These are phyloP conservation scores for Picochlorum sp. DNA, from an alignment of 139 green algal genomes.

Conservation along the genomic window DNA sequence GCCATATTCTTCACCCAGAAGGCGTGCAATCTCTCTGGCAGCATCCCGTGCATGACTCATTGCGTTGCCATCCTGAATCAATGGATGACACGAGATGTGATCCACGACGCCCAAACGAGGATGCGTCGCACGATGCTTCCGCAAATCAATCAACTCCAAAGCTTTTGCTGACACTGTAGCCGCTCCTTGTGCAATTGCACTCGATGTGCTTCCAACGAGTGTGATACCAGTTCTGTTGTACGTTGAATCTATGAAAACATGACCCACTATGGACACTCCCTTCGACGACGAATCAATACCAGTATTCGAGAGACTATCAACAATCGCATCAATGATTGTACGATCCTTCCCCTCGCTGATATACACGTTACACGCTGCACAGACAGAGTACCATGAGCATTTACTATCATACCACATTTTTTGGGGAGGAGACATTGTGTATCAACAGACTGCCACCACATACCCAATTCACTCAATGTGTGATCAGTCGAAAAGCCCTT, in stretches of 20 bases:
- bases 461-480: too few species aligned
- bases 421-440: too few species aligned
- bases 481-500: too few species aligned
- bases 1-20: conserved; percentile 5
- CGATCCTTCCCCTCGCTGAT: conserved; percentile 44
- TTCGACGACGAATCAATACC: neutral
- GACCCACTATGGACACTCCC: conserved; percentile 11
- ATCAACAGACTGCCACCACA: too few species aligned
- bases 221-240: conserved; percentile 75
- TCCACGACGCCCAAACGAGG: conserved; percentile 68
- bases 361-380: conserved; percentile 55
- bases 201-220: conserved; percentile 15
- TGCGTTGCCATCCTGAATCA: conserved; percentile 16
- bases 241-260: conserved; percentile 50
- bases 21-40: conserved; percentile 15
- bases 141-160: conserved; percentile 49
- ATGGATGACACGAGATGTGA: conserved; percentile 65
- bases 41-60: conserved; percentile 8
- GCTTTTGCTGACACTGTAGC: conserved; percentile 31
- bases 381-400: neutral
- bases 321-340: conserved; percentile 18
- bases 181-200: conserved; percentile 25
- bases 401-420: too few species aligned
- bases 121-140: conserved; percentile 50
- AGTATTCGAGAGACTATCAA: conserved; percentile 11